A percentile compares a stretch with the other conserved stretches of the same genome.
Conservation (phyloP, 1,284 basidiomycete species). For the Kalmanozyma brasiliensis region DNA sequence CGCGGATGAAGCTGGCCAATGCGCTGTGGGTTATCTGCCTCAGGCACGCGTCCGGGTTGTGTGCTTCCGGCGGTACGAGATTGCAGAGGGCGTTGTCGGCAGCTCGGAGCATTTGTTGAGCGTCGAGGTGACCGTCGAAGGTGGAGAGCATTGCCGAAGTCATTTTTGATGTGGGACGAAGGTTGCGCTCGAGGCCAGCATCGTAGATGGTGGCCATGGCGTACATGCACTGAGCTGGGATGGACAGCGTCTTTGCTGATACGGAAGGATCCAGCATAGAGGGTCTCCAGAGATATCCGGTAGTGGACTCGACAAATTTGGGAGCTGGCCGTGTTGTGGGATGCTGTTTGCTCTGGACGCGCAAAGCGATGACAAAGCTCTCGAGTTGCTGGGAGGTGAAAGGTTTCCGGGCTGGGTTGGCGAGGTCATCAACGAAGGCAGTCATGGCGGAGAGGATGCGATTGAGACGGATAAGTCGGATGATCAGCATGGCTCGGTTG, state of each 20-base stretch:
- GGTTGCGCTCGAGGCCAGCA: constrained; percentile 8
- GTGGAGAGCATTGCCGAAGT: constrained; percentile 33
- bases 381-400: constrained; percentile 24
- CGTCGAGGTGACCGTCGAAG: constrained; percentile 9
- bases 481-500: constrained; percentile 22
- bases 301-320: neutral
- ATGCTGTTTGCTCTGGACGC: constrained; percentile 18
- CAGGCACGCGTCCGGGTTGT: neutral
- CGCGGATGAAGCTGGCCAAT: constrained; percentile 22
- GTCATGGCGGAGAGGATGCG: constrained; percentile 48
- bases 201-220: constrained; percentile 47
- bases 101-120: constrained; percentile 16
- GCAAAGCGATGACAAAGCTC: constrained; percentile 27
- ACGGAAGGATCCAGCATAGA: constrained; percentile 18
- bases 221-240: constrained; percentile 39
- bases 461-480: constrained; percentile 29
- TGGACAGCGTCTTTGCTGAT: constrained; percentile 22
- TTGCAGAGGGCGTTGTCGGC: constrained; percentile 6
- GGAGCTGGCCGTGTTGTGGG: constrained; percentile 19
- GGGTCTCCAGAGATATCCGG: constrained; percentile 27
- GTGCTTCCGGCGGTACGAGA: constrained; percentile 2
- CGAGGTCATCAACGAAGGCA: constrained; percentile 22
- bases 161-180: constrained; percentile 22
- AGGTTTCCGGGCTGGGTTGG: constrained; percentile 10
- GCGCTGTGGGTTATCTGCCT: constrained; percentile 21